A percentile compares a stretch with the other conserved stretches of the same genome.
phyloP scores from a whole-genome alignment of 345 rosid species.

The Syzygium aromaticum region DNA sequence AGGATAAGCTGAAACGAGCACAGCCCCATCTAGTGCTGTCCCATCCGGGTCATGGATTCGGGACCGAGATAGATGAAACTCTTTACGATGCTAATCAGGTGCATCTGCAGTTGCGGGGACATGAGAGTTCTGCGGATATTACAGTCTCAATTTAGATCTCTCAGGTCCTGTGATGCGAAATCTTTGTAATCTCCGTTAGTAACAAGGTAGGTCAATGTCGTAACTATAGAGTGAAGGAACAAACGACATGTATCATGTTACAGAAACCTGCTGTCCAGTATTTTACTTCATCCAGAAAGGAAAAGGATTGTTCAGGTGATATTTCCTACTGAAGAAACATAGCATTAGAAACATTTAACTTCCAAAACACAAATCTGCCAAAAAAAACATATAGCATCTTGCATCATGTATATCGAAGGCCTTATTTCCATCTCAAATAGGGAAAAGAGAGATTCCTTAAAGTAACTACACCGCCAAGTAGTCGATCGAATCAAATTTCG shows the following conservation, averaged over 20 bases:
- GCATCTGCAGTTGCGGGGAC: not conserved
- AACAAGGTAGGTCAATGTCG: not conserved
- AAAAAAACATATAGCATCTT: not conserved
- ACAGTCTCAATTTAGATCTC: not conserved
- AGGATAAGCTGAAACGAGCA: not conserved
- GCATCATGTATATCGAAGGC: not conserved
- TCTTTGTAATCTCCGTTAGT: not conserved
- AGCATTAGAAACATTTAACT: not conserved
- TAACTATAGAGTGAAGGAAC: not conserved
- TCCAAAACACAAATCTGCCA: not conserved
- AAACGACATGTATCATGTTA: not conserved
- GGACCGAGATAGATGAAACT: not conserved
- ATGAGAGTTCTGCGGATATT: not conserved
- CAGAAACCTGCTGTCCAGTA: not conserved
- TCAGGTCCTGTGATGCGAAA: not conserved
- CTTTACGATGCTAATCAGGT: not conserved
- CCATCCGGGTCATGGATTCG: not conserved
- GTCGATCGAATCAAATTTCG: not conserved
- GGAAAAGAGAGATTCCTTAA: not conserved
- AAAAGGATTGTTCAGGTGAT: not conserved
- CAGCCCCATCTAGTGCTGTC: not conserved
- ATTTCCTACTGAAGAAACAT: not conserved
- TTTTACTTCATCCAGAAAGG: not conserved
- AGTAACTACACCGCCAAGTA: not conserved
- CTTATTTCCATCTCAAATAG: not conserved